Conservation (phyloP, 106 monocot species). For the Dendrobium huoshanense region DNA sequence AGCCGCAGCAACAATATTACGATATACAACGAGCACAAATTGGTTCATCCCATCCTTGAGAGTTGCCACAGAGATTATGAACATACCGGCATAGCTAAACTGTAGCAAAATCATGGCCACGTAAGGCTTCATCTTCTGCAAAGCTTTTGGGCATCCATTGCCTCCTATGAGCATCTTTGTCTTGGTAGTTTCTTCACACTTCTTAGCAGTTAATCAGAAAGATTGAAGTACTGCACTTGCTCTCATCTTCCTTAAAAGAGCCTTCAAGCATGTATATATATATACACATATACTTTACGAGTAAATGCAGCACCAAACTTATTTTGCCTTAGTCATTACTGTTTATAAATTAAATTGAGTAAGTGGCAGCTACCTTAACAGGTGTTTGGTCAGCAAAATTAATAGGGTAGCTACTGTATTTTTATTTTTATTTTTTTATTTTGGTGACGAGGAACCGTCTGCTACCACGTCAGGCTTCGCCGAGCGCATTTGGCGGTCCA, state of each 20-base stretch:
- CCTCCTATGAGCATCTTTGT: not conserved
- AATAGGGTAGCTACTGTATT: too few relatives aligned
- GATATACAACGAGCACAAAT: constrained; percentile 50
- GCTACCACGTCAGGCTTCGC: too few relatives aligned
- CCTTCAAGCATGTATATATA: not conserved
- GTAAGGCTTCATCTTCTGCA: constrained; percentile 40
- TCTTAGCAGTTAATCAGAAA: not conserved
- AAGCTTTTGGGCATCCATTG: not conserved
- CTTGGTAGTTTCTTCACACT: not conserved
- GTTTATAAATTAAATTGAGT: too few relatives aligned
- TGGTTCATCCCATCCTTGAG: constrained; percentile 59
- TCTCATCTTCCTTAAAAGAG: not conserved
- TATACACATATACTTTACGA: too few relatives aligned
- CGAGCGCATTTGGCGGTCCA: too few relatives aligned
- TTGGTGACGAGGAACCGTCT: too few relatives aligned
- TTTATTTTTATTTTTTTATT: too few relatives aligned
- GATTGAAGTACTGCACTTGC: not conserved
- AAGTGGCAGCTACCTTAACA: too few relatives aligned
- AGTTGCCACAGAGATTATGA: constrained; percentile 29
- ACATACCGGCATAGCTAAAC: constrained; percentile 52
- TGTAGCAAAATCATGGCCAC: constrained; percentile 48
- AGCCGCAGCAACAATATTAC: constrained; percentile 33
- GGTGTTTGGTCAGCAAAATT: too few relatives aligned
- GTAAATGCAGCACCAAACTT: too few relatives aligned
- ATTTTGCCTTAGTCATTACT: too few relatives aligned